A percentile compares a stretch with the other conserved stretches of the same genome.
phyloP scores from a whole-genome alignment of 1,284 basidiomycete species.

The Ustilago lituana region DNA sequence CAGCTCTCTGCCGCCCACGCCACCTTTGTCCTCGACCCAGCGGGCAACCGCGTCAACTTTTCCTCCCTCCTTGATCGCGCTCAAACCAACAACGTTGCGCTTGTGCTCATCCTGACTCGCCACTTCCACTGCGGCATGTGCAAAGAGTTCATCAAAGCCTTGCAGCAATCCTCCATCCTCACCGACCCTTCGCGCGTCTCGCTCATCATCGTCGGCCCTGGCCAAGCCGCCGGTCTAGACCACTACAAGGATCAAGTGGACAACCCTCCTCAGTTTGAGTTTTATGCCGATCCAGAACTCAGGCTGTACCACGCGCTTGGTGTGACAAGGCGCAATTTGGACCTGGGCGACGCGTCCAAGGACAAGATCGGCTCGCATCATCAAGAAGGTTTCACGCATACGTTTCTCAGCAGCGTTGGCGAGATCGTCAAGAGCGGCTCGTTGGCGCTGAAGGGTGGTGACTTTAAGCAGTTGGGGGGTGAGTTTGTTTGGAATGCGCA shows the following conservation, averaged over 20 bases:
- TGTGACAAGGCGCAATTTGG: conserved; percentile 26
- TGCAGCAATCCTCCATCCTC: conserved; percentile 17
- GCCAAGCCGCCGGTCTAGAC: conserved; percentile 17
- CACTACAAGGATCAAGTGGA: conserved; percentile 17
- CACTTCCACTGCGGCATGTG: conserved; percentile 57
- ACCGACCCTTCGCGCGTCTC: conserved; percentile 14
- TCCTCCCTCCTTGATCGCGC: conserved; percentile 15
- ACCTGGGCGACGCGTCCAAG: conserved; percentile 24
- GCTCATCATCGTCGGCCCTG: conserved; percentile 42
- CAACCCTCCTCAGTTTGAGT: conserved; percentile 24
- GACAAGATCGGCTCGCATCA: conserved; percentile 34
- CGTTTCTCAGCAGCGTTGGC: conserved; percentile 15
- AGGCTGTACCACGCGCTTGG: conserved; percentile 41
- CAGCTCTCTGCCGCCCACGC: conserved; percentile 30
- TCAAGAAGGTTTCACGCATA: not conserved
- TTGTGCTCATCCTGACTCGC: conserved; percentile 41
- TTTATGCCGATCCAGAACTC: conserved; percentile 40
- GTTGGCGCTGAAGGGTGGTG: conserved; percentile 34
- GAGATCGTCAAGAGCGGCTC: conserved; percentile 31
- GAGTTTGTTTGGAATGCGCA: conserved; percentile 32
- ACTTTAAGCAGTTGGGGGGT: conserved; percentile 46
- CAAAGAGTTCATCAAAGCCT: conserved; percentile 31
- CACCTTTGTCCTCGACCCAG: conserved; percentile 18
- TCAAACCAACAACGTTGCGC: conserved; percentile 1
- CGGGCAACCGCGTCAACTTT: conserved; percentile 12